Conservation (phyloP, 441 rosid genomes). For the Gossypium schwendimanii region DNA sequence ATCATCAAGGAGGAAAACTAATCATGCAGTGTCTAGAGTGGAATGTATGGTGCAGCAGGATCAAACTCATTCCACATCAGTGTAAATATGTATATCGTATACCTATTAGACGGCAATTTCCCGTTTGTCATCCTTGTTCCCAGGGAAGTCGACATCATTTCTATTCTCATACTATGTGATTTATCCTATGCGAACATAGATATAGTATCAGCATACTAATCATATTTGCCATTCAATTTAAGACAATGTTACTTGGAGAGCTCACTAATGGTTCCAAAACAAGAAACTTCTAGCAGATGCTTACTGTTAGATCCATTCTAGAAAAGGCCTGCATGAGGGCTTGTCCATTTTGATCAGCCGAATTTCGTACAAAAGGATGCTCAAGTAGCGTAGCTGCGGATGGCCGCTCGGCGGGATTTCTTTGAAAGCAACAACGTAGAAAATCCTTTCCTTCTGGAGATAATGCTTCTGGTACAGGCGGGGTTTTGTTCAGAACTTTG, state of each 20-base stretch:
- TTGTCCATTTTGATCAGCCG: constrained; percentile 25
- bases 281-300: constrained; percentile 10
- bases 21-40: not conserved
- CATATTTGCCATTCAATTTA: not conserved
- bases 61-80: not conserved
- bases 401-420: constrained; percentile 55
- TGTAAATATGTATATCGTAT: not conserved
- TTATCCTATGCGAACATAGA: constrained; percentile 24
- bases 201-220: not conserved
- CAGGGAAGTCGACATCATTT: constrained; percentile 11
- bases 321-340: constrained; percentile 20
- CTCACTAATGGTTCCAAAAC: not conserved
- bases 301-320: constrained; percentile 22
- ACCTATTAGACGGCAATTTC: constrained; percentile 21
- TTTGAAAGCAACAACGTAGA: constrained; percentile 40
- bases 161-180: constrained; percentile 15
- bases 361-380: constrained; percentile 49
- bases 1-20: not conserved
- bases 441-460: constrained; percentile 58
- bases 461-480: constrained; percentile 47
- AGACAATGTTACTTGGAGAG: not conserved
- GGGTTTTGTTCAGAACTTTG: constrained; percentile 43
- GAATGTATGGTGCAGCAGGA: not conserved
- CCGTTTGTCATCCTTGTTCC: constrained; percentile 4
- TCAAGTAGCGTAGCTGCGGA: constrained; percentile 45